These are phyloP conservation scores for Hypoxylon lenormandii DNA, from an alignment of 495 filamentous ascomycete species.

Conservation along the genomic window DNA sequence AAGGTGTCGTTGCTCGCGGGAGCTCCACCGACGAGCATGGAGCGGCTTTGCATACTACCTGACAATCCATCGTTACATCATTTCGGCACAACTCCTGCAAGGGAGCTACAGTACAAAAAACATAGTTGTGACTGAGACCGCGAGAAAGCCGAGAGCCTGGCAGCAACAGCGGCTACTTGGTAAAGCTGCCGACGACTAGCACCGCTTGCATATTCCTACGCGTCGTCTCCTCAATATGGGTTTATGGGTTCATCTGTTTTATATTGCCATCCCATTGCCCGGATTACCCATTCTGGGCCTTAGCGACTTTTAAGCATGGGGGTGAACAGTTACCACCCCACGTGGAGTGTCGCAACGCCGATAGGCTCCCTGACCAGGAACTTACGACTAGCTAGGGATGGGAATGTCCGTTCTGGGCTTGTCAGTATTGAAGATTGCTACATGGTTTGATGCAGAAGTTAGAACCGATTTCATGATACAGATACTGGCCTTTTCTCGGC, in stretches of 20 bases:
- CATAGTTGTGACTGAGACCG: slow-evolving; percentile 28
- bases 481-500: slow-evolving; percentile 10
- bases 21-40: slow-evolving; percentile 26
- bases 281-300: slow-evolving; percentile 39
- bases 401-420: slow-evolving; percentile 28
- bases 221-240: slow-evolving; percentile 38
- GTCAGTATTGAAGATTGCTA: slow-evolving; percentile 19
- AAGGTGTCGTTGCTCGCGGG: slow-evolving; percentile 22
- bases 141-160: slow-evolving; percentile 6
- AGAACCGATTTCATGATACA: slow-evolving; percentile 15
- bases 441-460: slow-evolving; percentile 24
- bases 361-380: slow-evolving; percentile 31
- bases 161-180: background rate
- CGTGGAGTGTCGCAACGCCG: slow-evolving; percentile 34
- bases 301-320: slow-evolving; percentile 23
- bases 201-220: slow-evolving; percentile 8
- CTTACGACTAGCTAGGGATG: slow-evolving; percentile 12
- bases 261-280: slow-evolving; percentile 39
- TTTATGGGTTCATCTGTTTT: slow-evolving; percentile 46
- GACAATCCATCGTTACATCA: slow-evolving; percentile 45
- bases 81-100: slow-evolving; percentile 40
- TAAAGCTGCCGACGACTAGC: slow-evolving; percentile 36
- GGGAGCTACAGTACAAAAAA: slow-evolving; percentile 34
- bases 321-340: slow-evolving; percentile 38
- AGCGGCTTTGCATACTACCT: slow-evolving; percentile 33